Evolutionary conservation across 257 asterid genomes (phyloP), one percentile per base, ranked within the genome.

Genomic region (Solanum neorickii): DNA sequence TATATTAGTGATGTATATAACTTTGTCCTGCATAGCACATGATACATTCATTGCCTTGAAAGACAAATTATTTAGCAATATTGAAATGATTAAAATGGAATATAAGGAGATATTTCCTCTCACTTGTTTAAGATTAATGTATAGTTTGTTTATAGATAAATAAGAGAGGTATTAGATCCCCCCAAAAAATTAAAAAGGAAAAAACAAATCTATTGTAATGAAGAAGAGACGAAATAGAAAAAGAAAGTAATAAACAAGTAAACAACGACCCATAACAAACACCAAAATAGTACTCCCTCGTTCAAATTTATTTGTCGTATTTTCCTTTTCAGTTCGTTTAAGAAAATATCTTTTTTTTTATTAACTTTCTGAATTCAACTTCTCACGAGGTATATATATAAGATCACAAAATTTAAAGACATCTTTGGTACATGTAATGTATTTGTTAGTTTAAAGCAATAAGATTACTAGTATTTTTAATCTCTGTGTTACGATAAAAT

Each of bases 231-330:
- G 1, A 42, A 77, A 77, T 9, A 42, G 35, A 44, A 42, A 14
- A 77, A 77, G 39, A 75, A 42, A n/a, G 37, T 7, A 35, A 72
- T 9, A 35, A 76, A 42, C 14, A 27, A 76, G 35, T 23, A 23
- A 76, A 76, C 59, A 76, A 13, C 59, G 49, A 73, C 25, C 87
- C 33, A 49, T 83, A 59, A 86, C 44, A 49, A 39, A 83, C 21
- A 83, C 69, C 83, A 74, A 83, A 52, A 47, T 70, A 21, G 16
- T 66, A 65, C 35, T 65, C 5, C 7, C 35, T 25, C 35, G 0
- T 5, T 62, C 29, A 8, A n/a, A 62, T 62, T 62, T 23, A 2
- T n/a, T 62, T 12, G 27, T 60, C 13, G 25, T 60, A 60, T 21
- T 5, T 65, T 65, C 3, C 4, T n/a, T 65, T n/a, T 65, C 3